Base-by-base conservation (phyloP, 345 rosid genomes). In the Acer saccharum region DNA sequence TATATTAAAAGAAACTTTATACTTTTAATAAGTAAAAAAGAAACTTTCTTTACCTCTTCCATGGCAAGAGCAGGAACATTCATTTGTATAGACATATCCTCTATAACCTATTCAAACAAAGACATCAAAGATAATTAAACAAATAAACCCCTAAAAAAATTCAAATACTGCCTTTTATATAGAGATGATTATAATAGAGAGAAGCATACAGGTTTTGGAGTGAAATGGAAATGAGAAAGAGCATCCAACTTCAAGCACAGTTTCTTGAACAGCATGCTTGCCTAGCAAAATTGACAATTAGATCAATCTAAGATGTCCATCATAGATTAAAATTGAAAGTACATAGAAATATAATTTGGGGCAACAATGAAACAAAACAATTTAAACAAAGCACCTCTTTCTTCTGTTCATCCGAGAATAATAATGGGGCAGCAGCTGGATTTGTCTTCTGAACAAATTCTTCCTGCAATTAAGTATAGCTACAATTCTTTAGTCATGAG, bases 1-100 rank as follows among this genome's bases (percentile, higher is more conserved):
- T 32, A 43, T 14, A 55, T 62, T 9, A 69, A 13, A 29, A 69
- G 70, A 7, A 77, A 62, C n/a, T n/a, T 41, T 7, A 62, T 3
- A 77, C 68, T 29, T 55, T 54, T n/a, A 18, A 21, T 66, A 71
- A 7, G 27, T 25, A 17, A 48, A 60, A 17, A 20, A 29, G 21
- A 9, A 69, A 71, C 50, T 18, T 9, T 57, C 44, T 61, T 55
- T 84, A 94, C 99, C 98, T 96, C 99, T 87, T 96, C 98, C 97
- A 96, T 91, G 69, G 95, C 98, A 82, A 94, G 90, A 79, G 99
- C 98, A 69, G 99, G 98, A 78, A 92, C 92, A 79, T 96, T 96
- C 43, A 88, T 79, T 83, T 90, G 98, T 32, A 96, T 85, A 72
- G 93, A 82, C 98, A 96, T 92, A 73, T 96, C 98, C 80, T 96